Conservation (phyloP, 208 protist species). For the Leptomonas seymouri region DNA sequence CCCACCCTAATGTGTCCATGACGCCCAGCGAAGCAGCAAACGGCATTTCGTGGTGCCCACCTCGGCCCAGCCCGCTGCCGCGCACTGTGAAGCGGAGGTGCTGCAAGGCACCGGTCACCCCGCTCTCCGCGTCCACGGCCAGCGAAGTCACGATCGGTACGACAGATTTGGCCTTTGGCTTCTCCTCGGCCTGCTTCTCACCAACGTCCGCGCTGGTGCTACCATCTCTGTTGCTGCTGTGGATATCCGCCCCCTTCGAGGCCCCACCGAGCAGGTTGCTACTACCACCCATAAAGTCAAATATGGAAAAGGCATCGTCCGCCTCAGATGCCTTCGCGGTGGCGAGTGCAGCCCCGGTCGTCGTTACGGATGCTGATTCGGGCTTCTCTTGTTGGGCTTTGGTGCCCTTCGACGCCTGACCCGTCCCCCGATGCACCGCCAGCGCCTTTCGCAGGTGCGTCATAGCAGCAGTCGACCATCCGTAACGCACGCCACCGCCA, state of each 20-base stretch:
- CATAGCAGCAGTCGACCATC: constrained; percentile 29
- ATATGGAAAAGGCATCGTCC: constrained; percentile 24
- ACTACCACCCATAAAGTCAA: constrained; percentile 22
- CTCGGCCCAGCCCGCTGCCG: neutral
- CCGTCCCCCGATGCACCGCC: constrained; percentile 16
- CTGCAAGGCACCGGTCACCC: constrained; percentile 11
- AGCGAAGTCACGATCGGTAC: constrained; percentile 16
- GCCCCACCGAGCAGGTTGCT: neutral
- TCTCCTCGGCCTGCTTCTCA: neutral
- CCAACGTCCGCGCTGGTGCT: neutral
- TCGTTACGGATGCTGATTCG: neutral
- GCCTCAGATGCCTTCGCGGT: neutral
- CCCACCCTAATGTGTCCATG: constrained; percentile 35
- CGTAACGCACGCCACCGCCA: constrained; percentile 21
- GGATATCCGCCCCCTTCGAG: constrained; percentile 9
- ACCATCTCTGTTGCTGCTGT: neutral
- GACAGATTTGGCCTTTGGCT: neutral
- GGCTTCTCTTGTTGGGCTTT: neutral
- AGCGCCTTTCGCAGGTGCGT: constrained; percentile 25
- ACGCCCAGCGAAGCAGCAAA: constrained; percentile 9
- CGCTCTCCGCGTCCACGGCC: constrained; percentile 10
- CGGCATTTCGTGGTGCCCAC: neutral
- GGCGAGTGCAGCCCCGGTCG: neutral
- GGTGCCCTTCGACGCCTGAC: neutral
- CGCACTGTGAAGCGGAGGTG: constrained; percentile 22